These are phyloP conservation scores for Leptographium flavum DNA, from an alignment of 2,329 filamentous ascomycete genomes.

Conservation along the genomic window DNA sequence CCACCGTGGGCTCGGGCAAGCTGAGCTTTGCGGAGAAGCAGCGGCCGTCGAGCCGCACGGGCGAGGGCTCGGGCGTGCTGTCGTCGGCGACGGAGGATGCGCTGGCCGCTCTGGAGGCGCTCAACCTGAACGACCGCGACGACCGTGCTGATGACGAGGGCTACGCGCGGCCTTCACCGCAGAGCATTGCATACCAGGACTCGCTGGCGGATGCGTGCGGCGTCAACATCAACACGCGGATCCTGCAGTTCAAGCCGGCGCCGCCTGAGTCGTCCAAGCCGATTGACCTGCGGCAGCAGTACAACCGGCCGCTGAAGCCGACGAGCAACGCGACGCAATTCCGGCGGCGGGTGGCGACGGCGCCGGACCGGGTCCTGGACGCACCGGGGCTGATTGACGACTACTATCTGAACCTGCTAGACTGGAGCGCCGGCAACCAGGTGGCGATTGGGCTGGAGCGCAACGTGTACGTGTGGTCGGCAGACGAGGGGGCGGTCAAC, in stretches of 20 bases:
- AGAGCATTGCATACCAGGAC: slow-evolving; percentile 40
- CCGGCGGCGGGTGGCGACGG: slow-evolving; percentile 81
- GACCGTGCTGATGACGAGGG: slow-evolving; percentile 52
- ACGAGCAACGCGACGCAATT: slow-evolving; percentile 69
- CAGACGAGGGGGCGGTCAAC: slow-evolving; percentile 78
- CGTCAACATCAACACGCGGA: slow-evolving; percentile 84
- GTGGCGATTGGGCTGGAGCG: slow-evolving; percentile 95
- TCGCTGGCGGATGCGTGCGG: slow-evolving; percentile 30
- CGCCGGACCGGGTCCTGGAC: slow-evolving; percentile 90
- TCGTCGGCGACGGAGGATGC: slow-evolving; percentile 70
- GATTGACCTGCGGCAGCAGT: slow-evolving; percentile 92
- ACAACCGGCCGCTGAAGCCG: slow-evolving; percentile 88
- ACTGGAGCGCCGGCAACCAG: slow-evolving; percentile 97
- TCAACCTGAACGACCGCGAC: slow-evolving; percentile 63
- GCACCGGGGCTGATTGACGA: slow-evolving; percentile 93
- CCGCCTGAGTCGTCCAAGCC: slow-evolving; percentile 97
- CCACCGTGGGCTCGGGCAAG: slow-evolving; percentile 71
- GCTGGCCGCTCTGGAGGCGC: slow-evolving; percentile 62
- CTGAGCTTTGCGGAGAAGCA: slow-evolving; percentile 57
- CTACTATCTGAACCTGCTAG: slow-evolving; percentile 96
- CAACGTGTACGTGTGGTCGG: slow-evolving; percentile 97
- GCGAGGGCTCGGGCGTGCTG: slow-evolving; percentile 62
- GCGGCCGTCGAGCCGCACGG: slow-evolving; percentile 50
- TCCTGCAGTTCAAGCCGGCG: slow-evolving; percentile 95
- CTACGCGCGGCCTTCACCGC: slow-evolving; percentile 69